These are phyloP conservation scores for Phylloporus sp. DNA, from an alignment of 768 basidiomycete species.

Conservation along the genomic window DNA sequence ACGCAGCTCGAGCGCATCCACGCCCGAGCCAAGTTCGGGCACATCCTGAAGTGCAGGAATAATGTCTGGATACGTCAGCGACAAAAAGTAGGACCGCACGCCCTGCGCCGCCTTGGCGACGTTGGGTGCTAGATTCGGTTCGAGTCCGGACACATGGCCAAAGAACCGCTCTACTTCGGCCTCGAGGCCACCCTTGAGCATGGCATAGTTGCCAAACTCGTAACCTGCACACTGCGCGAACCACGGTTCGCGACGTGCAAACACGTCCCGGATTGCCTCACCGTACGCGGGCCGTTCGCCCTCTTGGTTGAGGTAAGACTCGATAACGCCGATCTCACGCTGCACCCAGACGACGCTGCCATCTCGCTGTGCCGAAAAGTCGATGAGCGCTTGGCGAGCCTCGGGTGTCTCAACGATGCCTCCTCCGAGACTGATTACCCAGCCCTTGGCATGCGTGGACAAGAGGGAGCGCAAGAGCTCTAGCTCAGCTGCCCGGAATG, in stretches of 20 bases:
- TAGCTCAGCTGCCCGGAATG: conserved; percentile 81
- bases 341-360: conserved; percentile 84
- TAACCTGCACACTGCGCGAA: conserved; percentile 77
- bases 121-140: conserved; percentile 60
- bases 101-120: conserved; percentile 36
- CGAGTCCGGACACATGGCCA: conserved; percentile 72
- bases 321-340: conserved; percentile 76
- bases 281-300: conserved; percentile 82
- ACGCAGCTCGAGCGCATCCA: conserved; percentile 90
- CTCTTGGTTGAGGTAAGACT: conserved; percentile 75
- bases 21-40: conserved; percentile 73
- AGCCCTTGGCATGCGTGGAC: conserved; percentile 44
- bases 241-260: conserved; percentile 79
- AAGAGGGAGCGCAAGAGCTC: conserved; percentile 68
- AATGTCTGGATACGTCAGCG: conserved; percentile 88
- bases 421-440: conserved; percentile 89
- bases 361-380: conserved; percentile 47
- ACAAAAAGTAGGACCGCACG: conserved; percentile 85
- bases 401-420: conserved; percentile 86
- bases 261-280: conserved; percentile 83
- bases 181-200: conserved; percentile 29
- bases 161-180: conserved; percentile 83
- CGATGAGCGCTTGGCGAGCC: conserved; percentile 68
- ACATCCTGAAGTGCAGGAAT: conserved; percentile 63
- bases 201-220: conserved; percentile 77